Evolutionary conservation across 202 grass and related monocot species (phyloP).

Genomic region (Zizania palustris): DNA sequence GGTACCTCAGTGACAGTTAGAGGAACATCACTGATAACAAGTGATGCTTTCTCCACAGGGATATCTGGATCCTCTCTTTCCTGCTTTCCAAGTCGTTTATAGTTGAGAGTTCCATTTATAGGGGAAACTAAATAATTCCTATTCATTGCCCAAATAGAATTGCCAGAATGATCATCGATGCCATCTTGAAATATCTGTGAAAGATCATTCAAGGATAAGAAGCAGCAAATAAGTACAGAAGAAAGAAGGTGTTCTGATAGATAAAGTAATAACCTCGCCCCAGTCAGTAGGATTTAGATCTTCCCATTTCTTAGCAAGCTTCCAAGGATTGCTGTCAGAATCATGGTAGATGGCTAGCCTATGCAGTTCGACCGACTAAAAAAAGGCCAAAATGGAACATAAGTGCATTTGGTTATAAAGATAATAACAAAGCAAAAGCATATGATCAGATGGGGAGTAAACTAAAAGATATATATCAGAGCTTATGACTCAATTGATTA

Average conservation of each 20-base stretch:
- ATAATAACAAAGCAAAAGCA: slow-evolving; percentile 28
- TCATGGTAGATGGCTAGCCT: slow-evolving; percentile 92
- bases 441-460: slow-evolving; percentile 32
- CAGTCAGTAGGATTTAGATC: slow-evolving; percentile 82
- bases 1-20: slow-evolving; percentile 85
- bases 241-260: slow-evolving; percentile 31
- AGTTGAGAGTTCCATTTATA: slow-evolving; percentile 99
- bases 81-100: slow-evolving; percentile 85
- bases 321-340: slow-evolving; percentile 77
- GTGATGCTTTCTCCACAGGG: slow-evolving; percentile 89
- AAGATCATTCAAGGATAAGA: slow-evolving; percentile 36
- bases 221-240: slow-evolving; percentile 27
- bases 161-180: slow-evolving; percentile 59
- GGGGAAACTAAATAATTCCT: slow-evolving; percentile 86
- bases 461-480: slow-evolving; percentile 7
- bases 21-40: slow-evolving; percentile 92
- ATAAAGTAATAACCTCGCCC: slow-evolving; percentile 67
- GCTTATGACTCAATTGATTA: slow-evolving; percentile 30
- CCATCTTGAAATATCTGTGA: slow-evolving; percentile 92
- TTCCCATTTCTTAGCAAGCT: slow-evolving; percentile 90
- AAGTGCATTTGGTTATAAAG: slow-evolving; percentile 26
- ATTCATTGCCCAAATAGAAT: slow-evolving; percentile 69
- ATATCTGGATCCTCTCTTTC: slow-evolving; percentile 73
- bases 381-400: slow-evolving; percentile 46
- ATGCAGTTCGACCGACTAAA: slow-evolving; percentile 84